These are phyloP conservation scores for Terfezia boudieri DNA, from an alignment of 495 filamentous ascomycete genomes.

Conservation along the genomic window DNA sequence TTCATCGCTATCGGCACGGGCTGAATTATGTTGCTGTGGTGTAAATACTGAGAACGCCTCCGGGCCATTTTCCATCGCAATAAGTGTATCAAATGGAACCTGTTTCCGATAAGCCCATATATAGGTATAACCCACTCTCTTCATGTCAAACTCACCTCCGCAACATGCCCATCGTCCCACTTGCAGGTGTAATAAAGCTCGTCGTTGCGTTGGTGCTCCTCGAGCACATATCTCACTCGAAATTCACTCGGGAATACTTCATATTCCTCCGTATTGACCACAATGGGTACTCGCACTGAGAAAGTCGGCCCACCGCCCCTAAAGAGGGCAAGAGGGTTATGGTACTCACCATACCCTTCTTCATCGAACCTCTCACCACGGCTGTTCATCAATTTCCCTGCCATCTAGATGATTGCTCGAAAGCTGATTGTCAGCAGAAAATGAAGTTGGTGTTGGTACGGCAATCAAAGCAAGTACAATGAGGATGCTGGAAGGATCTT, in stretches of 20 bases:
- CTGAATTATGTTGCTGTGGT: not conserved
- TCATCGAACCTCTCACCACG: too few relatives aligned
- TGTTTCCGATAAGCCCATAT: not conserved
- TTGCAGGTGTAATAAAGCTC: conserved; percentile 8
- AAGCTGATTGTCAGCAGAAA: too few relatives aligned
- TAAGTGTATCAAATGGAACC: conserved; percentile 10
- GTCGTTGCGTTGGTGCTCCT: conserved; percentile 1
- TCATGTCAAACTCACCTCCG: conserved; percentile 3
- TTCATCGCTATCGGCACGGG: too few relatives aligned
- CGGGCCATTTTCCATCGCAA: conserved; percentile 4
- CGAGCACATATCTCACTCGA: not conserved
- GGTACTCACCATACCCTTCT: too few relatives aligned
- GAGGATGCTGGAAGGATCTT: too few relatives aligned
- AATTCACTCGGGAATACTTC: not conserved
- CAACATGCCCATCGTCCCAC: conserved; percentile 4
- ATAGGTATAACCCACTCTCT: too few relatives aligned
- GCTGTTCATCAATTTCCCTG: too few relatives aligned
- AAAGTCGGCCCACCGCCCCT: not conserved
- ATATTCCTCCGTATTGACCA: not conserved
- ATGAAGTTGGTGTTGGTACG: too few relatives aligned
- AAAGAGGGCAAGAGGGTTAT: not conserved
- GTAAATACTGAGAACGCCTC: not conserved
- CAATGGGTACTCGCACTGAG: not conserved
- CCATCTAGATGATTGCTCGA: too few relatives aligned
- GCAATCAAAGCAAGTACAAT: too few relatives aligned